Evolutionary conservation across 495 filamentous ascomycete species (phyloP).

Genomic region (Hypomontagnella submonticulosa): DNA sequence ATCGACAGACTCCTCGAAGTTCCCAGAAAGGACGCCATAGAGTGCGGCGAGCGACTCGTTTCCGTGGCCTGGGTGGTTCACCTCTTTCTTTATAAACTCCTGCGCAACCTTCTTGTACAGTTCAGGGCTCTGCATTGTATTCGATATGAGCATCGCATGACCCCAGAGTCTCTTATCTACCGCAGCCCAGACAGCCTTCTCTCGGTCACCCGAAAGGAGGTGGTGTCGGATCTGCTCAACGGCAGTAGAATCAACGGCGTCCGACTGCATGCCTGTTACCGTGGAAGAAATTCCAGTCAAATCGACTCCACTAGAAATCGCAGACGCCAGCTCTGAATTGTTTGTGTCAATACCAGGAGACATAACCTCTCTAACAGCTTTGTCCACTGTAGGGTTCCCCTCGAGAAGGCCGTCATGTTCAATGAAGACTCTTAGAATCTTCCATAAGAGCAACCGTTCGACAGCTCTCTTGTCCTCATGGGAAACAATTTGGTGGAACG

Average conservation of each 20-base stretch:
- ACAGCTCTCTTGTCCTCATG: constrained; percentile 73
- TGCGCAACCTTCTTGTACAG: constrained; percentile 91
- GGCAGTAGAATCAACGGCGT: constrained; percentile 72
- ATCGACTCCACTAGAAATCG: constrained; percentile 39
- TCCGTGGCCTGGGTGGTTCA: constrained; percentile 78
- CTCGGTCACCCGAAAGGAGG: constrained; percentile 82
- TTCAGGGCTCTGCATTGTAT: constrained; percentile 69
- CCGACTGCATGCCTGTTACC: constrained; percentile 55
- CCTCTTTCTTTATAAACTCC: constrained; percentile 92
- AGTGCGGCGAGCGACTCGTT: constrained; percentile 87
- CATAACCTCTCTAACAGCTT: constrained; percentile 77
- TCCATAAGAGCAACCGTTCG: constrained; percentile 90
- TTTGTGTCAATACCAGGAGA: constrained; percentile 64
- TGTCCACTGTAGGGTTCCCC: constrained; percentile 75
- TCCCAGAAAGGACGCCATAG: constrained; percentile 93
- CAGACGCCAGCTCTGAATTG: constrained; percentile 46
- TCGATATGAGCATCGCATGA: constrained; percentile 92
- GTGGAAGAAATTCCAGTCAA: constrained; percentile 40
- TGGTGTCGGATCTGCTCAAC: constrained; percentile 75
- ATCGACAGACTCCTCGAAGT: constrained; percentile 93
- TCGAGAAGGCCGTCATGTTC: constrained; percentile 88
- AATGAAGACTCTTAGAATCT: constrained; percentile 79
- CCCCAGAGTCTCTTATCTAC: constrained; percentile 96
- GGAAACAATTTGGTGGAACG: constrained; percentile 55
- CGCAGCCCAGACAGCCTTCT: constrained; percentile 93